Evolutionary conservation across 805 yeast genomes (phyloP), one percentile per base, ranked within the genome.

Genomic region (Hyphopichia homilentoma): DNA sequence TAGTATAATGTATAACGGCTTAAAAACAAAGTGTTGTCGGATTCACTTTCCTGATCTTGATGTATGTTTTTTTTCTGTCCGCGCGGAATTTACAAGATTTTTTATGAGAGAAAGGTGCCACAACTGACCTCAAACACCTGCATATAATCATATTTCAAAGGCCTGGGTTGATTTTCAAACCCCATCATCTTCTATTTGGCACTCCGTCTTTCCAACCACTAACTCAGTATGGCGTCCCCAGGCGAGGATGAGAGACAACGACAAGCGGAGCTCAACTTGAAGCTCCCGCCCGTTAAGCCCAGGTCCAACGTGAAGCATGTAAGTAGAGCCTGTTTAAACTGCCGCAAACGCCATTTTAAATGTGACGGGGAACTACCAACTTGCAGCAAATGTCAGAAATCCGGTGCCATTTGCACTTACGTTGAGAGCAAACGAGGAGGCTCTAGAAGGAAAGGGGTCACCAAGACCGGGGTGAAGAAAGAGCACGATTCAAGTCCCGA

Each of bases 351-450:
- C 18, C 79, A 73, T 48, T 41, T 70, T 34, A 72, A 70, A 40
- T 73, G 79, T 43, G 73, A 68, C 36, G 79, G 79, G 0, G 50
- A 47, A 16, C 55, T 58, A 7, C 79, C 79, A 1, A 43, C 41
- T 9, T 73, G 79, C 47, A 48, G 54, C 6, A 49, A 75, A 30
- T 73, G 79, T 39, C 38, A 33, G 3, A 54, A 54, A 33, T 29
- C 47, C 4, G 44, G 50, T 12, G 58, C 57, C 35, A 60, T 50
- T 0, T 73, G 79, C 35, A 61, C 60, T 1, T 73, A 70, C 41
- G 78, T 73, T 4, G 70, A 68, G 43, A 68, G 76, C 38, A 65
- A 71, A 25, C 50, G 79, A 39, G 79, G 79, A 24, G 79, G 79
- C 1, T 66, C 77, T 5, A 50, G 79, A 27, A 69, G 59, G 40